Conservation (phyloP, 768 basidiomycete species). For the Phlebiopsis flavidoalba region DNA sequence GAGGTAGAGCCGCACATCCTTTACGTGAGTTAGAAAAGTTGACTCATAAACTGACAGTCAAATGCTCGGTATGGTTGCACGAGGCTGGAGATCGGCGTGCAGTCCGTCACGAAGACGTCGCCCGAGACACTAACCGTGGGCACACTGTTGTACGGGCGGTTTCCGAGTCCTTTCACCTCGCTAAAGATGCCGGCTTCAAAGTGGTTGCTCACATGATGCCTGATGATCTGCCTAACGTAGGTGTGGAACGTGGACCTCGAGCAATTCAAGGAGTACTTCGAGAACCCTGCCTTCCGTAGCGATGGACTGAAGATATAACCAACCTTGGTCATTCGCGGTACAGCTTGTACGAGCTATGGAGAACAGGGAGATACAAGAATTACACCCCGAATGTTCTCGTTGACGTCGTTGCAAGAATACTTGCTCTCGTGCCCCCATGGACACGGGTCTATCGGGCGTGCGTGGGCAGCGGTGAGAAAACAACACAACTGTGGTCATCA, state of each 20-base stretch:
- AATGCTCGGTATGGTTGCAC: conserved; percentile 99
- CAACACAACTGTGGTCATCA: neutral
- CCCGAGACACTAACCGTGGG: conserved; percentile 96
- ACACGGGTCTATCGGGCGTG: conserved; percentile 97
- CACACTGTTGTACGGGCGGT: conserved; percentile 98
- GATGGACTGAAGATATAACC: conserved; percentile 99
- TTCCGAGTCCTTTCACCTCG: conserved; percentile 93
- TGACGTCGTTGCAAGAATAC: conserved; percentile 92
- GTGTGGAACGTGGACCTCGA: conserved; percentile 95
- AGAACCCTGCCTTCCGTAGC: conserved; percentile 95
- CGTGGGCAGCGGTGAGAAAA: conserved; percentile 76
- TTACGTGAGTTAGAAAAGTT: neutral
- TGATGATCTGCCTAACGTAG: conserved; percentile 95
- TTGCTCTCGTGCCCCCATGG: conserved; percentile 98
- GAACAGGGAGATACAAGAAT: conserved; percentile 97
- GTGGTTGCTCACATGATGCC: conserved; percentile 99
- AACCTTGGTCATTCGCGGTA: conserved; percentile 95
- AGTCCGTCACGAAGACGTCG: conserved; percentile 98
- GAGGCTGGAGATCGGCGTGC: conserved; percentile 95
- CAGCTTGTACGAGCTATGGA: conserved; percentile 95
- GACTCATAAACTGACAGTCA: conserved; percentile 46
- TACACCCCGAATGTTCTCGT: conserved; percentile 99
- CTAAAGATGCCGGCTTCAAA: conserved; percentile 99
- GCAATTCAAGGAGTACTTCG: conserved; percentile 99
- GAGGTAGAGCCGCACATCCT: conserved; percentile 42